phyloP scores from a whole-genome alignment of 768 basidiomycete genomes.

The Boletus sensibilis region DNA sequence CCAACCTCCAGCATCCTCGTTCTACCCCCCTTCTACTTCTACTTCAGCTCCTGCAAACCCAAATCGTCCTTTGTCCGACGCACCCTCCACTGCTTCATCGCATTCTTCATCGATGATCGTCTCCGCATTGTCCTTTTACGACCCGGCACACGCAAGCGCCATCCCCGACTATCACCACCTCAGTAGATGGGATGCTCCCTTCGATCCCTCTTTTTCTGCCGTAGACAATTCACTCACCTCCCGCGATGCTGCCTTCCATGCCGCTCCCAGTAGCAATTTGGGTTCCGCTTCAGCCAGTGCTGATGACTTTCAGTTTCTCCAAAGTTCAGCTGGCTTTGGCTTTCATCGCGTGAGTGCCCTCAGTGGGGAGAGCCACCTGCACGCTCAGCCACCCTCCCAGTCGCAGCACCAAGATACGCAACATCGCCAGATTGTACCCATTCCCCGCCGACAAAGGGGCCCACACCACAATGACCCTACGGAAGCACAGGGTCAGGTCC shows the following conservation, averaged over 20 bases:
- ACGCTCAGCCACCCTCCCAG: not conserved
- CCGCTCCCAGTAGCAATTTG: not conserved
- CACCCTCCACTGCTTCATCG: slow-evolving; percentile 6
- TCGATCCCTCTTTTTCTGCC: slow-evolving; percentile 12
- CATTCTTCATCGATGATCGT: slow-evolving; percentile 46
- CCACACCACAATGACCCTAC: not conserved
- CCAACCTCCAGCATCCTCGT: not conserved
- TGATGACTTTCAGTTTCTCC: slow-evolving; percentile 1
- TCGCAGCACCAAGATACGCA: slow-evolving; percentile 1
- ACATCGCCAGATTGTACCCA: slow-evolving; percentile 10
- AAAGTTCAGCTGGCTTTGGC: not conserved
- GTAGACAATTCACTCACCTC: not conserved
- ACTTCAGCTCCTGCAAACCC: not conserved
- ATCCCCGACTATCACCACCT: slow-evolving; percentile 44
- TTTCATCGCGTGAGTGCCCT: not conserved
- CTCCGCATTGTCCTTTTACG: slow-evolving; percentile 53
- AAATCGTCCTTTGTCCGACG: not conserved
- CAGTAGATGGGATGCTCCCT: slow-evolving; percentile 29
- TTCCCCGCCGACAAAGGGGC: slow-evolving; percentile 7
- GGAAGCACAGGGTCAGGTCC: not conserved
- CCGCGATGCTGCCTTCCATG: not conserved
- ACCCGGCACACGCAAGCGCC: slow-evolving; percentile 39
- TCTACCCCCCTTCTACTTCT: slow-evolving; percentile 1
- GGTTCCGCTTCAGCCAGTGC: not conserved
- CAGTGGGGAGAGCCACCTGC: not conserved